A percentile compares a stretch with the other conserved stretches of the same genome.
phyloP scores from a whole-genome alignment of 352 stramenopile species.

The Globisporangium middletonii region DNA sequence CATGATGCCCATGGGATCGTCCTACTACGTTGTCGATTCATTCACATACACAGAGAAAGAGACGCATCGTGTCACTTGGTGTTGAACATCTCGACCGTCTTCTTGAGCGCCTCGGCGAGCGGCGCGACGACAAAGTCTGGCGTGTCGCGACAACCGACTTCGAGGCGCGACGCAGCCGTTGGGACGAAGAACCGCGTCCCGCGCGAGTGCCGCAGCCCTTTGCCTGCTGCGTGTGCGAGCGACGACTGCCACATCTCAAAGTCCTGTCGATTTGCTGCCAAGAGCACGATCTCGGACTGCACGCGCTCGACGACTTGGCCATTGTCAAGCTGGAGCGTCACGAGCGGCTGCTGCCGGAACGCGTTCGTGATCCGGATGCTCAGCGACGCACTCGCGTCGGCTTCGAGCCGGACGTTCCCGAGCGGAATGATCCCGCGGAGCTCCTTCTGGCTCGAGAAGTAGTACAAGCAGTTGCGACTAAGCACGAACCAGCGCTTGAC shows the following conservation, averaged over 20 bases:
- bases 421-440: constrained; percentile 83
- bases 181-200: constrained; percentile 84
- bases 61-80: constrained; percentile 20
- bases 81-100: constrained; percentile 85
- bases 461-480: constrained; percentile 86
- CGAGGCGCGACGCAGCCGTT: constrained; percentile 67
- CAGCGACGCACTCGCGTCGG: constrained; percentile 36
- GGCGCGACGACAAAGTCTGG: constrained; percentile 73
- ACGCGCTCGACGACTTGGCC: constrained; percentile 75
- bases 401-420: constrained; percentile 66
- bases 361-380: constrained; percentile 76
- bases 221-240: constrained; percentile 69
- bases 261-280: constrained; percentile 58
- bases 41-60: not conserved
- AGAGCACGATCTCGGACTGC: constrained; percentile 72
- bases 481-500: constrained; percentile 85
- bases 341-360: constrained; percentile 43
- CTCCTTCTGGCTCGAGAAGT: constrained; percentile 78
- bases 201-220: constrained; percentile 73
- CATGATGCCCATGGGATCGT: no score
- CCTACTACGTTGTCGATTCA: no score
- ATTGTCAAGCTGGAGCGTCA: constrained; percentile 79
- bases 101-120: constrained; percentile 66
- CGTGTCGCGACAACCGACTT: constrained; percentile 74
- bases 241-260: constrained; percentile 89